A percentile compares a stretch with the other conserved stretches of the same genome.
Conservation (phyloP, 192 early-diverging fungal species). For the Thamnidium elegans region DNA sequence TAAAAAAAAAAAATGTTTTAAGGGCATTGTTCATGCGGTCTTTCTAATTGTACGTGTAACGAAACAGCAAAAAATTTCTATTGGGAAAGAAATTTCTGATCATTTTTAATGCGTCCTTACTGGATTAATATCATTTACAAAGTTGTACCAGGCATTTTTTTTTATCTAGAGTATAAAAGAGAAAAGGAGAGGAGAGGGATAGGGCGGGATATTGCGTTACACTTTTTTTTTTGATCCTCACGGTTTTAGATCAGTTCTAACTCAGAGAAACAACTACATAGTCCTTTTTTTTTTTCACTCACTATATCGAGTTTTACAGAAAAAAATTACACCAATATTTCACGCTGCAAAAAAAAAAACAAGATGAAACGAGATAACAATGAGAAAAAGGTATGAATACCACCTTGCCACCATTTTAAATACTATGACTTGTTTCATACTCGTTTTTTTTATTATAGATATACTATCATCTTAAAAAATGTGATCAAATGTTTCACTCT, state of each 20-base stretch:
- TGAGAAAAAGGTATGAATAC: too few relatives aligned
- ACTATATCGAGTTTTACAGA: too few relatives aligned
- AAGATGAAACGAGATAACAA: too few relatives aligned
- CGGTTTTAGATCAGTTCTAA: constrained; percentile 16
- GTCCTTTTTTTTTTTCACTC: too few relatives aligned
- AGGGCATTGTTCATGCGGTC: not conserved
- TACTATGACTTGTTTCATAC: not conserved
- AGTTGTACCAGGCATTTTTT: constrained; percentile 8
- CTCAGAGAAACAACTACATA: constrained; percentile 11
- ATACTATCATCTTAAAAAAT: too few relatives aligned
- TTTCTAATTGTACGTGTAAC: too few relatives aligned
- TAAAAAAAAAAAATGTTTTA: not conserved
- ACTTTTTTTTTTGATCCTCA: constrained; percentile 7
- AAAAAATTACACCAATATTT: too few relatives aligned
- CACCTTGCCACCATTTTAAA: not conserved
- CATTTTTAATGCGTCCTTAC: not conserved
- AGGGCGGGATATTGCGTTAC: not conserved
- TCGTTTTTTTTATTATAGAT: not conserved
- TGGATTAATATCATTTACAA: not conserved
- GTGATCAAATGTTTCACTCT: not conserved
- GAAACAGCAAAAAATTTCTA: not conserved
- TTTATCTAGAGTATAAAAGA: not conserved
- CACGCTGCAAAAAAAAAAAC: too few relatives aligned
- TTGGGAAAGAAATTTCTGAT: constrained; percentile 4
- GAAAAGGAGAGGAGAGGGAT: not conserved